These are phyloP conservation scores for Phaffia rhodozyma DNA, from an alignment of 1,284 basidiomycete genomes.

Conservation along the genomic window DNA sequence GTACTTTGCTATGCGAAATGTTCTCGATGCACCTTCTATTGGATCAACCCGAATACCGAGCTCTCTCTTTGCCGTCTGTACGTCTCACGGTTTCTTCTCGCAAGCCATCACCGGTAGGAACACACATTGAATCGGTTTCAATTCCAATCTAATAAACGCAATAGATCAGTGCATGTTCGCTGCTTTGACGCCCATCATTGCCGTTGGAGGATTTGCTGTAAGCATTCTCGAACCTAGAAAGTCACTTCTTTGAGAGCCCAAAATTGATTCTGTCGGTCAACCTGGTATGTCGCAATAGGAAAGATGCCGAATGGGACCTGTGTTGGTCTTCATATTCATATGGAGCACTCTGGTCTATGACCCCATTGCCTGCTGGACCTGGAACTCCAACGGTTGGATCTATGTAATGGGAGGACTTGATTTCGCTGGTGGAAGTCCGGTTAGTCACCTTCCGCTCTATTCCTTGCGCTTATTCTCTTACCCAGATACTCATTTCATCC, in stretches of 20 bases:
- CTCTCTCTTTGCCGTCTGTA: conserved; percentile 77
- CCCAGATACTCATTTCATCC: neutral
- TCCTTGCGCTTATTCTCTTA: conserved; percentile 22
- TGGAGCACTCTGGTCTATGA: conserved; percentile 93
- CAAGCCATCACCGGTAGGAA: neutral
- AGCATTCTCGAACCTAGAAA: too few species aligned
- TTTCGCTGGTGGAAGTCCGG: conserved; percentile 92
- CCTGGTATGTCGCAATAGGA: conserved; percentile 37
- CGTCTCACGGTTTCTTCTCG: conserved; percentile 36
- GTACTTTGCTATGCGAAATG: conserved; percentile 73
- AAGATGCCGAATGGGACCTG: conserved; percentile 72
- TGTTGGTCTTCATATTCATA: conserved; percentile 76
- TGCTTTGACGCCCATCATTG: conserved; percentile 50
- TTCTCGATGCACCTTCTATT: conserved; percentile 62
- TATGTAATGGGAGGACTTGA: conserved; percentile 67
- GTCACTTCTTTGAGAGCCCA: too few species aligned
- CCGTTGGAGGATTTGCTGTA: conserved; percentile 71
- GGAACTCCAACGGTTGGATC: conserved; percentile 83
- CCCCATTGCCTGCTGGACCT: conserved; percentile 84
- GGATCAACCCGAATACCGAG: conserved; percentile 63
- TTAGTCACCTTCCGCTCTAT: conserved; percentile 53
- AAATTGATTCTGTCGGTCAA: too few species aligned
- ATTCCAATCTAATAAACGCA: too few species aligned
- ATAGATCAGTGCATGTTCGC: conserved; percentile 37
- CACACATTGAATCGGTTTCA: neutral